Evolutionary conservation across 768 basidiomycete genomes (phyloP), one percentile per base, ranked within the genome.

Genomic region (Boletus huronensis): DNA sequence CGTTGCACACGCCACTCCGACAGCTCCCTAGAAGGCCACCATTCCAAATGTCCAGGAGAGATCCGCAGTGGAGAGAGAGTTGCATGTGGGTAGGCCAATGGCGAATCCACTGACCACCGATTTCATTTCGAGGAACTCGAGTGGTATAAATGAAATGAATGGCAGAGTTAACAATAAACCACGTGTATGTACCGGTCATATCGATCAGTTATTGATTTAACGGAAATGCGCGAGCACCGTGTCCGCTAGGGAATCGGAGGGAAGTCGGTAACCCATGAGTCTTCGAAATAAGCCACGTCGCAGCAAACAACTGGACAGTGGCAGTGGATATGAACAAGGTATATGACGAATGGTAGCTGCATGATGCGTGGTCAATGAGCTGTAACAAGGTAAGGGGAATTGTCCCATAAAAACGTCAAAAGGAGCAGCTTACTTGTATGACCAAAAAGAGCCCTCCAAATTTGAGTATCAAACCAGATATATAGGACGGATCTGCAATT

Each of bases 91-190:
- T 19, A 26, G 17, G 26, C 8, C 39, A 40, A 41, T 41, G 56
- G 60, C 42, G 63, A 53, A 57, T 53, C 62, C 35, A 48, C 41
- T 2, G 16, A 42, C 62, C 35, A 48, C 41, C 3, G 16, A 42
- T 48, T 25, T 48, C 51, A 43, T 41, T 44, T 54, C 45, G 16
- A 49, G 61, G 16, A 49, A 38, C 19, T 43, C 26, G 35, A 38
- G 34, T 32, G 6, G 34, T n/a, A 6, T 11, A 35, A n/a, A 26
- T 39, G 31, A 25, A 16, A 34, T 21, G 57, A 21, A 45, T 17
- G 35, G 23, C 31, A 31, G 54, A 40, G 47, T 23, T 21, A 3
- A 9, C 42, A 39, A 10, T n/a, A 8, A n/a, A n/a, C 41, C 34
- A 38, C 36, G 48, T 25, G 35, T 35, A 45, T 44, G 50, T 50